Conservation (phyloP, 2,329 filamentous ascomycete species). For the Trichocomaceae sp. region DNA sequence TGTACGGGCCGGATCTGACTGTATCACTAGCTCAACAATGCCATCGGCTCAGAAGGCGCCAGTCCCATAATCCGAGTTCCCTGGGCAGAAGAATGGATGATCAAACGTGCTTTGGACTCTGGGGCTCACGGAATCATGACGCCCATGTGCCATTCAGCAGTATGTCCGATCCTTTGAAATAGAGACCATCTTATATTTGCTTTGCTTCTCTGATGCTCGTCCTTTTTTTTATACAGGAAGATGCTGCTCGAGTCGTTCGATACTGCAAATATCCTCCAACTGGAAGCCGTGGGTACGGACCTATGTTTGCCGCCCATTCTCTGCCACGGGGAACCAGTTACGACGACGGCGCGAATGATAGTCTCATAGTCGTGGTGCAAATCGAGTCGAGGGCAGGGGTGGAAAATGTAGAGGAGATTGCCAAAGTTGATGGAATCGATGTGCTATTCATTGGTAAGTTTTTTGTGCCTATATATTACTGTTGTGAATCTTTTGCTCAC, state of each 20-base stretch:
- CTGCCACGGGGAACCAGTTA: conserved; percentile 43
- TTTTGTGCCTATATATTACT: background rate
- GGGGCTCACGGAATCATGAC: conserved; percentile 54
- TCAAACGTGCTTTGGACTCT: conserved; percentile 49
- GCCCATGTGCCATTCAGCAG: conserved; percentile 26
- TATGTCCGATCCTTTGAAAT: conserved; percentile 15
- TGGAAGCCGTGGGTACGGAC: conserved; percentile 51
- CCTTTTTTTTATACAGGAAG: conserved; percentile 36
- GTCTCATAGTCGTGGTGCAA: conserved; percentile 45
- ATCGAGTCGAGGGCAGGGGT: conserved; percentile 38
- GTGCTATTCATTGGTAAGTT: conserved; percentile 33
- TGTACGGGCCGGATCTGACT: background rate
- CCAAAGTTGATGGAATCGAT: conserved; percentile 36
- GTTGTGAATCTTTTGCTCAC: background rate
- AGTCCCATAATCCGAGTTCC: conserved; percentile 43
- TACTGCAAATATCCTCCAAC: conserved; percentile 51
- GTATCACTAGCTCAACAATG: conserved; percentile 43
- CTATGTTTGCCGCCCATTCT: conserved; percentile 46
- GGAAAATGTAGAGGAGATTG: conserved; percentile 40
- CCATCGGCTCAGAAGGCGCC: conserved; percentile 36
- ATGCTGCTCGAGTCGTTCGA: conserved; percentile 46
- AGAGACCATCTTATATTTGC: background rate
- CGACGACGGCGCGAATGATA: conserved; percentile 48
- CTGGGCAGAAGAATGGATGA: conserved; percentile 32
- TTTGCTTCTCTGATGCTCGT: conserved; percentile 42